phyloP scores from a whole-genome alignment of 768 basidiomycete species.

The Tulasnella calospora region DNA sequence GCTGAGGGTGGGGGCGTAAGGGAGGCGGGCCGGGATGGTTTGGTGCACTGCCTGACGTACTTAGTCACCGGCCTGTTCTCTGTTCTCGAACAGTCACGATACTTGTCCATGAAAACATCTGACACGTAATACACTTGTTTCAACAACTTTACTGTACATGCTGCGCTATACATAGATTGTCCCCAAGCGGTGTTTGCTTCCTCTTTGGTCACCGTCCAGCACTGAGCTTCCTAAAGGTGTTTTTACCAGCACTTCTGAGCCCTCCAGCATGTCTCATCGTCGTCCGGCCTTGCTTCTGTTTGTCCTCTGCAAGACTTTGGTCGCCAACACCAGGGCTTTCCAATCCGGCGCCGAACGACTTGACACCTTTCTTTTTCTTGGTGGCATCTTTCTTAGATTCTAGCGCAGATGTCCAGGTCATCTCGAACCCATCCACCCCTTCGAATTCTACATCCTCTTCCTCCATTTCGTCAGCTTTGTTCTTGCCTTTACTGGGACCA shows the following conservation, averaged over 20 bases:
- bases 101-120: too few species aligned
- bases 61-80: too few species aligned
- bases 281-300: constrained; percentile 73
- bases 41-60: too few species aligned
- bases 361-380: constrained; percentile 53
- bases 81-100: too few species aligned
- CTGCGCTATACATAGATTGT: not conserved
- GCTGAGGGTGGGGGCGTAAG: not conserved
- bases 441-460: constrained; percentile 43
- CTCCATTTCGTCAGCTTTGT: constrained; percentile 6
- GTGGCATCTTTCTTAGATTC: constrained; percentile 34
- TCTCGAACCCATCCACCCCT: constrained; percentile 46
- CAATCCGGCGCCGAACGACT: constrained; percentile 82
- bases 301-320: constrained; percentile 47
- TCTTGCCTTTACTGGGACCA: not conserved
- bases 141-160: not conserved
- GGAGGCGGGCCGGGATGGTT: not conserved
- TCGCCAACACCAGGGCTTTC: constrained; percentile 65
- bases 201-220: not conserved
- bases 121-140: too few species aligned
- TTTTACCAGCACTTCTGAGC: constrained; percentile 78
- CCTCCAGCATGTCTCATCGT: constrained; percentile 46
- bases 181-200: not conserved
- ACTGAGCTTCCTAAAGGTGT: constrained; percentile 49
- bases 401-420: constrained; percentile 33